Evolutionary conservation across 1,284 basidiomycete species (phyloP).

Genomic region (Ganoderma sp.): DNA sequence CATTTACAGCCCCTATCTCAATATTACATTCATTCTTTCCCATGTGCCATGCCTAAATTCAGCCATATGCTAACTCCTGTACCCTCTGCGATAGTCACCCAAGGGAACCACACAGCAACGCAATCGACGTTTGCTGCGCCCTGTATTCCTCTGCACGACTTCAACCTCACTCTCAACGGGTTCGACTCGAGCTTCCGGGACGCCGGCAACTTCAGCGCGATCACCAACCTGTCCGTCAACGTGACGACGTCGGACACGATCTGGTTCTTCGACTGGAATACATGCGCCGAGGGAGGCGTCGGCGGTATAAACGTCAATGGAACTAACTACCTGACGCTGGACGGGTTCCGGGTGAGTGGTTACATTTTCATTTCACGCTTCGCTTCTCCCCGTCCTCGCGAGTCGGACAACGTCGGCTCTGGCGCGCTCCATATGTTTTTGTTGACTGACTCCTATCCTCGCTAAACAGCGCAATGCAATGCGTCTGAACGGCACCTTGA

Average conservation of each 20-base stretch:
- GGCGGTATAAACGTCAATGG: constrained; percentile 65
- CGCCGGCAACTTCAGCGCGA: constrained; percentile 52
- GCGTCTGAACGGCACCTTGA: constrained; percentile 55
- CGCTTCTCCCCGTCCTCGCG: background rate
- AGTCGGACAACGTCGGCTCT: background rate
- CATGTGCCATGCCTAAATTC: too few species aligned
- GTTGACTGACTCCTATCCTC: background rate
- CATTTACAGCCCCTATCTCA: background rate
- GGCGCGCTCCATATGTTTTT: background rate
- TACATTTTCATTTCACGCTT: background rate
- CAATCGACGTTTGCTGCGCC: constrained; percentile 60
- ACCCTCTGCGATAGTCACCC: constrained; percentile 48
- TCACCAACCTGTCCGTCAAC: constrained; percentile 52
- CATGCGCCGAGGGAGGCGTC: constrained; percentile 62
- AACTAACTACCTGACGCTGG: constrained; percentile 53
- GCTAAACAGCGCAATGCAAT: constrained; percentile 53
- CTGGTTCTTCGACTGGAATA: constrained; percentile 66
- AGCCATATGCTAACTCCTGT: background rate
- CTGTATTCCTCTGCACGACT: constrained; percentile 54
- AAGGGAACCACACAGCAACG: constrained; percentile 62
- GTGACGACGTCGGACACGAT: constrained; percentile 54
- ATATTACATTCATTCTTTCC: background rate
- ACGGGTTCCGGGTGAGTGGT: constrained; percentile 54
- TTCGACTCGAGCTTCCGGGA: constrained; percentile 61
- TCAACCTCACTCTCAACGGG: constrained; percentile 57